Conservation (phyloP, 768 basidiomycete species). For the Rhodotorula paludigena region DNA sequence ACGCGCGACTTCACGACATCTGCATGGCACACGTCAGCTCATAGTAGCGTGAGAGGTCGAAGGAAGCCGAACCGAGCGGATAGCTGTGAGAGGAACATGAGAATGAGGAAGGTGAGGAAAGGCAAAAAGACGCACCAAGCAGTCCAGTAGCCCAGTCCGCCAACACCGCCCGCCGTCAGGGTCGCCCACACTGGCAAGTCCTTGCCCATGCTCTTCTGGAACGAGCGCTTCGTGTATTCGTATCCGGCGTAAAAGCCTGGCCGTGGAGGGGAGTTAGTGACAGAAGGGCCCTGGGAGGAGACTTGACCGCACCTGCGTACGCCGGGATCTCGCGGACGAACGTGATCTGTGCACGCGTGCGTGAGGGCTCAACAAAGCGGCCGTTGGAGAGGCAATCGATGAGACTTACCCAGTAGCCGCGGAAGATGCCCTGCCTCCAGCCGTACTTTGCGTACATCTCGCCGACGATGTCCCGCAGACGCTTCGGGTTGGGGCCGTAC, state of each 20-base stretch:
- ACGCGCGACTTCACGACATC: constrained; percentile 40
- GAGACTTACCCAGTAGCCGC: constrained; percentile 82
- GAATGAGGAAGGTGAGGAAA: constrained; percentile 50
- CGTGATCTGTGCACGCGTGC: constrained; percentile 62
- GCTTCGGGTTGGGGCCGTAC: constrained; percentile 74
- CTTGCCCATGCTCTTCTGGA: constrained; percentile 50
- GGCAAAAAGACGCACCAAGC: constrained; percentile 66
- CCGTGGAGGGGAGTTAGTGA: too few relatives aligned
- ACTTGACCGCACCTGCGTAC: constrained; percentile 69
- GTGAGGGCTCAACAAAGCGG: not conserved
- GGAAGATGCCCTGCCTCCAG: constrained; percentile 80
- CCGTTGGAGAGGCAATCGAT: not conserved
- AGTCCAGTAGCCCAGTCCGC: constrained; percentile 81
- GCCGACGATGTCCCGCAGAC: constrained; percentile 63
- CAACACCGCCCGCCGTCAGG: constrained; percentile 60
- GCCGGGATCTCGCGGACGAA: constrained; percentile 91
- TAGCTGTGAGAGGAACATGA: constrained; percentile 48
- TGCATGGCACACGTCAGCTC: not conserved
- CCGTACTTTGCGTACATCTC: constrained; percentile 89
- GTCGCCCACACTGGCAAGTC: constrained; percentile 75
- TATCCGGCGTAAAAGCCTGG: constrained; percentile 57
- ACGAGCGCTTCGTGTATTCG: constrained; percentile 79
- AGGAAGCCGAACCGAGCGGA: constrained; percentile 16
- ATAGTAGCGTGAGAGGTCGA: not conserved
- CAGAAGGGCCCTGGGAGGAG: too few relatives aligned